Percentiles rank a stretch among this genome's conserved stretches.
These are phyloP conservation scores for Backusella mclennaniae DNA, from an alignment of 192 early-diverging fungal genomes.

Conservation along the genomic window DNA sequence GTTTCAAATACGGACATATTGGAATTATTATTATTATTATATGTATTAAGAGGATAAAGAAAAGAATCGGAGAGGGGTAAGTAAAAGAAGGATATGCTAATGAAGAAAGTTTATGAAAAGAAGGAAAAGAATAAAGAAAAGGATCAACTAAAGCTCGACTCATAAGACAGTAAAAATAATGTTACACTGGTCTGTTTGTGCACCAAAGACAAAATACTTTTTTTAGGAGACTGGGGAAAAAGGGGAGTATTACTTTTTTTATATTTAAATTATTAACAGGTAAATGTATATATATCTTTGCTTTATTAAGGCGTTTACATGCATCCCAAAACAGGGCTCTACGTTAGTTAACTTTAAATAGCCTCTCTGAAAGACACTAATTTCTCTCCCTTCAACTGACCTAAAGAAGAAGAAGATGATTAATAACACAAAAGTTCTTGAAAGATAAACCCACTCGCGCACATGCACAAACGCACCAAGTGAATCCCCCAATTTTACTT, in stretches of 20 bases:
- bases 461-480: too few species aligned
- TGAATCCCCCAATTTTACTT: constrained; percentile 24
- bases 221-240: neutral
- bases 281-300: neutral
- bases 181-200: constrained; percentile 14
- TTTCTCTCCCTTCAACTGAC: constrained; percentile 36
- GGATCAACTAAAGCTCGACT: neutral
- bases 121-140: constrained; percentile 11
- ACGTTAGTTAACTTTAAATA: constrained; percentile 10
- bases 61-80: neutral
- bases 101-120: constrained; percentile 6
- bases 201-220: neutral
- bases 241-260: neutral
- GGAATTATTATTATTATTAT: neutral
- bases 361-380: constrained; percentile 34
- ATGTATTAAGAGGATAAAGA: neutral
- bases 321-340: constrained; percentile 1
- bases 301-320: neutral
- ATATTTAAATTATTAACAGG: neutral
- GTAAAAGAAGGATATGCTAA: constrained; percentile 3
- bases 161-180: constrained; percentile 5
- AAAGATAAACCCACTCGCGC: neutral
- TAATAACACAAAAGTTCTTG: neutral
- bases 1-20: neutral
- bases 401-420: constrained; percentile 1